Base-by-base conservation (phyloP, 106 monocot genomes). In the Phalaenopsis aphrodite region DNA sequence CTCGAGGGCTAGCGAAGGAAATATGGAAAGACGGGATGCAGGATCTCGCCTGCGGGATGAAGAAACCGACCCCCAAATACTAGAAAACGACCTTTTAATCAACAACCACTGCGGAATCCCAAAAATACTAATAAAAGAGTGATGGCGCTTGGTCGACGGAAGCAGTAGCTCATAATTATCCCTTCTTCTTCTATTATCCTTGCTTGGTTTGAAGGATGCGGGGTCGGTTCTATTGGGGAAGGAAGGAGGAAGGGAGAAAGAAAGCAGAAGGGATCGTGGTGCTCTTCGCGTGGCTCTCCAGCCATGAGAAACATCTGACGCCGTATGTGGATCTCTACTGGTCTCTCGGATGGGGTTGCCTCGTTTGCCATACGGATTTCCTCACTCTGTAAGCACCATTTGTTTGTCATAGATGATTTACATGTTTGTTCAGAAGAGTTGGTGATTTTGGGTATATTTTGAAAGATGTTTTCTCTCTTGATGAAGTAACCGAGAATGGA, bases 241-340 rank as follows among this genome's bases (percentile, higher is more conserved):
- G 66, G 78, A 84, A 77, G 82, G 84, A 73, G 82, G 84, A 80
- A 55, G 76, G 52, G 41, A 11, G 43, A 68, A 68, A 42, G 57
- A 79, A 72, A 64, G 79, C 81, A 83, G 85, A 84, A 82, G 95
- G 95, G 76, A 81, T 93, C 66, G 89, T 87, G 45, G 93, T 93
- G 78, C 82, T 91, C 30, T 95, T 93, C 81, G 91, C 89, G 38
- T 95, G 95, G 95, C 49, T 89, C 47, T 91, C 89, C 83, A 91
- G 95, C 85, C 82, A 93, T 77, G 95, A 93, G 82, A 85, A 67
- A 80, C 82, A 91, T 55, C 68, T 95, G 82, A 86, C 41, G 86
- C 85, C 88, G 43, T 89, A 83, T 75, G 75, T 89, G 45, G 83
- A 85, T 75, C 91, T 95, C 79, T 95, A 89, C 79, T 83, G 79